These are phyloP conservation scores for Macadamia tetraphylla DNA, from an alignment of 164 flowering plant species.

Conservation along the genomic window DNA sequence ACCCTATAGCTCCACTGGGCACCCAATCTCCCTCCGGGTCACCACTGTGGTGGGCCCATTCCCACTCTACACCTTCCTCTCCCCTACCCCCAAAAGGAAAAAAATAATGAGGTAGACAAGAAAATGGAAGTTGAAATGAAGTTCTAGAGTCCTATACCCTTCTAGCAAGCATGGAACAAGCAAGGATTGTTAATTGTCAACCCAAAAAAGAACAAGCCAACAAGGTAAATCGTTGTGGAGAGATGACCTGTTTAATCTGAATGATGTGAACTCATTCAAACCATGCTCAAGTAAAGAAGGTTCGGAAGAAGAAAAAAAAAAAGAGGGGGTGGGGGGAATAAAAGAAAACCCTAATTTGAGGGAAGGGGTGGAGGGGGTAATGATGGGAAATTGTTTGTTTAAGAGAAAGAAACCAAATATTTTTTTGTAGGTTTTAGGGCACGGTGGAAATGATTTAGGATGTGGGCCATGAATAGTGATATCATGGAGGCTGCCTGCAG, in stretches of 20 bases:
- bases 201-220: not conserved
- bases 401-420: not conserved
- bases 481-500: conserved; percentile 17
- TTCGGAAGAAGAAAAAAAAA: too few relatives aligned
- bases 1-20: too few relatives aligned
- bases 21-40: too few relatives aligned
- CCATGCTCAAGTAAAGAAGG: not conserved
- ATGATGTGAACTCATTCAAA: not conserved
- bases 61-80: too few relatives aligned
- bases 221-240: too few relatives aligned
- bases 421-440: conserved; percentile 17
- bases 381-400: conserved; percentile 10
- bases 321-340: not conserved
- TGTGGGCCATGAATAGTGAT: conserved; percentile 16
- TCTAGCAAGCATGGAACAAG: not conserved
- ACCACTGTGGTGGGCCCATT: too few relatives aligned
- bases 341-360: not conserved
- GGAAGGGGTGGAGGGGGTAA: conserved; percentile 6
- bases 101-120: too few relatives aligned
- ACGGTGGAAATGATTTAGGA: conserved; percentile 20
- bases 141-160: not conserved
- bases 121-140: too few relatives aligned
- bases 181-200: not conserved
- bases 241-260: too few relatives aligned
- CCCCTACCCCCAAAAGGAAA: too few relatives aligned